These are phyloP conservation scores for Nothopassalora personata DNA, from an alignment of 2,329 filamentous ascomycete genomes.

Conservation along the genomic window DNA sequence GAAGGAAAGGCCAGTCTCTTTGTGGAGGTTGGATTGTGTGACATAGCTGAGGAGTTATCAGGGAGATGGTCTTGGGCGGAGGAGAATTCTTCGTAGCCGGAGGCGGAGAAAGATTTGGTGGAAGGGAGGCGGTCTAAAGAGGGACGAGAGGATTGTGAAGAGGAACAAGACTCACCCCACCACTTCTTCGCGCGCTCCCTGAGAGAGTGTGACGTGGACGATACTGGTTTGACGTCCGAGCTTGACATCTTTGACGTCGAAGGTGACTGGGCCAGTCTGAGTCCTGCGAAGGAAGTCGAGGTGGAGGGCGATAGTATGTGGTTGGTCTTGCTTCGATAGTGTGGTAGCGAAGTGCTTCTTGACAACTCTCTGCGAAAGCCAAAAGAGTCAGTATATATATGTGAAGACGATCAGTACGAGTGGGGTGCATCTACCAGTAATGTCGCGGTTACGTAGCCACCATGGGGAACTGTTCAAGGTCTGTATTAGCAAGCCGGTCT, in stretches of 20 bases:
- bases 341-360: slow-evolving; percentile 55
- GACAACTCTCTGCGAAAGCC: slow-evolving; percentile 47
- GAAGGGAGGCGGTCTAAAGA: background rate
- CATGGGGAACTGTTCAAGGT: slow-evolving; percentile 56
- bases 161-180: slow-evolving; percentile 40
- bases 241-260: slow-evolving; percentile 59
- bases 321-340: slow-evolving; percentile 53
- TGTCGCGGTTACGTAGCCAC: slow-evolving; percentile 61
- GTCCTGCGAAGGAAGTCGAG: slow-evolving; percentile 62
- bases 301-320: slow-evolving; percentile 60
- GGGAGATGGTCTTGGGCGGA: background rate
- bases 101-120: slow-evolving; percentile 8
- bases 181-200: slow-evolving; percentile 51
- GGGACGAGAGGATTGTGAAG: slow-evolving; percentile 1
- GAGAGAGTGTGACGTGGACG: slow-evolving; percentile 57
- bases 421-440: slow-evolving; percentile 36
- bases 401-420: background rate
- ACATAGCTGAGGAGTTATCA: slow-evolving; percentile 42
- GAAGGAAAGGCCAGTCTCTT: slow-evolving; percentile 54
- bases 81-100: slow-evolving; percentile 3
- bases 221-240: slow-evolving; percentile 59
- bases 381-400: slow-evolving; percentile 6
- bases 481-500: background rate
- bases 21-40: slow-evolving; percentile 57
- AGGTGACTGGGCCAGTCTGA: slow-evolving; percentile 50